Base-by-base conservation (phyloP, 2,329 filamentous ascomycete species). In the Colletotrichum gigasporum region DNA sequence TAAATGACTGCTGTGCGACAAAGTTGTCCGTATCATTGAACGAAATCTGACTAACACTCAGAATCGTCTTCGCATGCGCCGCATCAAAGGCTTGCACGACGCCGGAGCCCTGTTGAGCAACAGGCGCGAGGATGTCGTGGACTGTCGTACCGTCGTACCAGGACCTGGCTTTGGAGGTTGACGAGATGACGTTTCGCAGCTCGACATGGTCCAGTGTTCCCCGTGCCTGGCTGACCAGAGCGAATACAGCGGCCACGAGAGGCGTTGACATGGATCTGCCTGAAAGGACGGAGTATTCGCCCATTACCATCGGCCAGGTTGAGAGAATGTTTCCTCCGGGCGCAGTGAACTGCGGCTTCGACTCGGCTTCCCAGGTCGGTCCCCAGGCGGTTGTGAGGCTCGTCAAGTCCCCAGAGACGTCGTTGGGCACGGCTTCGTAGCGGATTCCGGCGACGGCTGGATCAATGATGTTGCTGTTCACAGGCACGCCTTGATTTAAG, bases 221-320 rank as follows among this genome's bases (percentile, higher is more conserved):
- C 9, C 73, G 67, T 16, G 67, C 71, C 45, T 75, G 70, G 9
- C 67, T 66, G 39, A 76, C 65, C 20, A 78, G 71, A 14, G 73
- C 75, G 18, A 71, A 71, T 20, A 75, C 71, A 50, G 75, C 79
- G n/a, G 83, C 82, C 3, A 79, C 75, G 26, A 83, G 71, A 18
- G 84, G 81, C 66, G 78, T 78, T 11, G 83, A 79, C 84, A 87
- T 87, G 2, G 82, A 85, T 0, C 85, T 87, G 9, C 85, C 85
- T 20, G 79, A 82, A 20, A 83, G 73, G 14, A 85, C 78, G 26
- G 78, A 80, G 61, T 86, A 87, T 3, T 71, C 68, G 4, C 78
- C 78, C 50, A 50, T 45, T 2, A 73, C 28, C n/a, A 53, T 5
- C 0, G 64, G 66, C 16, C 47, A 68, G 2, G 68, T 69, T 4